A percentile compares a stretch with the other conserved stretches of the same genome.
These are phyloP conservation scores for Phytopythium ostracodes DNA, from an alignment of 352 stramenopile species.

Conservation along the genomic window DNA sequence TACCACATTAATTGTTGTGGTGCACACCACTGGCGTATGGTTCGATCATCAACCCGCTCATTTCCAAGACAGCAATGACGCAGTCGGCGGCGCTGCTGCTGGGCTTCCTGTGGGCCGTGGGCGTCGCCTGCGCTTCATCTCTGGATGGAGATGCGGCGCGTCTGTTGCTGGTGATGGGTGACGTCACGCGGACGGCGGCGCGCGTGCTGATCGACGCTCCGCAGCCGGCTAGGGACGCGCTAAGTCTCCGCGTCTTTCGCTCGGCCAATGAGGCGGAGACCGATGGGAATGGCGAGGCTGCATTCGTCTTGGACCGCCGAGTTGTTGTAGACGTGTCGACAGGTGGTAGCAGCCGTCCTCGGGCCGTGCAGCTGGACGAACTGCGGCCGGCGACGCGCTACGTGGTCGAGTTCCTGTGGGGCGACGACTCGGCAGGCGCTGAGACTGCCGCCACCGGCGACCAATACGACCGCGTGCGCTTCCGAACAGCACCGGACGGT, in stretches of 20 bases:
- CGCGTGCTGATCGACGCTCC: slow-evolving; percentile 47
- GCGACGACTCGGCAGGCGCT: background rate
- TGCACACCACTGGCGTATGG: too few relatives aligned
- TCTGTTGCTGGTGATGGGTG: slow-evolving; percentile 48
- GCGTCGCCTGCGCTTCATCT: background rate
- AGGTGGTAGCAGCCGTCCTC: slow-evolving; percentile 9
- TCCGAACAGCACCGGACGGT: slow-evolving; percentile 9
- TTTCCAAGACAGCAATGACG: too few relatives aligned
- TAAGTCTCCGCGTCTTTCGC: slow-evolving; percentile 13
- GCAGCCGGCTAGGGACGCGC: background rate
- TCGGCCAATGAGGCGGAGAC: background rate
- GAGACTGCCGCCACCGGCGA: background rate
- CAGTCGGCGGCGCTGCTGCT: background rate
- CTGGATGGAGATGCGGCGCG: background rate
- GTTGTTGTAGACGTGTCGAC: background rate
- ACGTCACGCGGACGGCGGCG: slow-evolving; percentile 36
- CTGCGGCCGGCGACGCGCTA: slow-evolving; percentile 39
- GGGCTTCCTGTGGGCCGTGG: background rate
- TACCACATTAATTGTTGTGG: too few relatives aligned
- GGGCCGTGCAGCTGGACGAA: slow-evolving; percentile 22
- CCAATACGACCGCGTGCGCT: slow-evolving; percentile 11
- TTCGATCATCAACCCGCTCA: too few relatives aligned
- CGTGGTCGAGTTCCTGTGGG: slow-evolving; percentile 21
- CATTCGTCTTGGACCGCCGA: background rate
- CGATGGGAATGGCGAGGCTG: background rate